Evolutionary conservation across 768 basidiomycete genomes (phyloP), one percentile per base, ranked within the genome.

Genomic region (Cystobasidium ongulense): DNA sequence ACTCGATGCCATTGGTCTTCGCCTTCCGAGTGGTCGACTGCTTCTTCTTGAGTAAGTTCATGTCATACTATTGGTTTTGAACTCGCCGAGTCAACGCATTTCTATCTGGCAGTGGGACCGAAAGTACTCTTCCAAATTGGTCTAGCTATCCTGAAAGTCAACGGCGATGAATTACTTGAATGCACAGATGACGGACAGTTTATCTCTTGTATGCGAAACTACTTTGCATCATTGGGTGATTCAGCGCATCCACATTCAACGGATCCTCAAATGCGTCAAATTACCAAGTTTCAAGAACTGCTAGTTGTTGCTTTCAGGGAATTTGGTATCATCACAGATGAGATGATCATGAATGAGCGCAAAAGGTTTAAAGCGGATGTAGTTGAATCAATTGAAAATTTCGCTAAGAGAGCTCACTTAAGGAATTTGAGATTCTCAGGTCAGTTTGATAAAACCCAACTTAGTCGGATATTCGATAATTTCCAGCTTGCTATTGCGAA

Each of bases 71-170:
- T 0, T 1, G 3, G 3, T 7, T 27, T 38, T 68, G 18, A 65
- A 29, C 23, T 0, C n/a, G n/a, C n/a, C n/a, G 1, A 23, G 1
- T 21, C 15, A n/a, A n/a, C n/a, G n/a, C n/a, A n/a, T 29, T 18
- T 8, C 23, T 77, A 76, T 65, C 89, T 97, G 83, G 92, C 68
- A 77, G 97, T 99, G 95, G 96, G 96, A 0, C 92, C 94, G 0
- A 98, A 95, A 78, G 96, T 99, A 0, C 83, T 99, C 50, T 99
- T 99, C 84, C 96, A 99, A 86, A 91, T 99, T 67, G 95, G 75
- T 17, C 39, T 80, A 90, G 96, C 96, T 17, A 95, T 98, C 46
- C 86, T 99, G 63, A 98, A 98, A 83, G 94, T 98, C 80, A 99
- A 99, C 75, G 93, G 94, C 0, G 91, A 95, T 76, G 87, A 90